phyloP scores from a whole-genome alignment of 2,329 filamentous ascomycete species.

The Trichoderma arundinaceum region DNA sequence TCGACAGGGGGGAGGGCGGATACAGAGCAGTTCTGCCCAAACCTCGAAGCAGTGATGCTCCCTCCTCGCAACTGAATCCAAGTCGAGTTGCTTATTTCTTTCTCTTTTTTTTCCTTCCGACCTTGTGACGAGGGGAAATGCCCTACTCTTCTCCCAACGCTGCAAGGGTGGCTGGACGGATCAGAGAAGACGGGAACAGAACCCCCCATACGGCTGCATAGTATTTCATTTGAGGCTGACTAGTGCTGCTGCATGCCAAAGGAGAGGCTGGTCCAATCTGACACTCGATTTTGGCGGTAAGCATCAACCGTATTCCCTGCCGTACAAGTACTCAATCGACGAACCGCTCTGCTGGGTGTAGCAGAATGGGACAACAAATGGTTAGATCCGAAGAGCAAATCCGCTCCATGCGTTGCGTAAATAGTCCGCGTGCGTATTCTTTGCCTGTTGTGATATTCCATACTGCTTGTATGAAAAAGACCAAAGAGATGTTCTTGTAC shows the following conservation, averaged over 20 bases:
- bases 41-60: background rate
- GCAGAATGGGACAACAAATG: background rate
- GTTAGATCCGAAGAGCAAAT: no score
- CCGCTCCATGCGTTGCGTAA: background rate
- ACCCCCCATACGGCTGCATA: background rate
- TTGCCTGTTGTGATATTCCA: background rate
- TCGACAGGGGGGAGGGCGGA: constrained; percentile 4
- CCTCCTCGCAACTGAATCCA: background rate
- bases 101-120: background rate
- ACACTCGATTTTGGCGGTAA: constrained; percentile 18
- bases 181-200: background rate
- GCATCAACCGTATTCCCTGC: background rate
- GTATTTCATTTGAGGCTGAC: background rate
- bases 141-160: background rate
- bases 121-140: background rate
- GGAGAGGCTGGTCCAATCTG: constrained; percentile 7
- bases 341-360: background rate
- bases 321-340: background rate
- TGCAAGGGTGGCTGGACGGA: background rate
- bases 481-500: background rate
- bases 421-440: background rate
- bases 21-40: background rate
- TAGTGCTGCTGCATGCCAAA: constrained; percentile 10
- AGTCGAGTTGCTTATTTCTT: background rate
- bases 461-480: no score